Evolutionary conservation across 345 rosid species (phyloP), one percentile per base, ranked within the genome.

Genomic region (Murraya koenigii): DNA sequence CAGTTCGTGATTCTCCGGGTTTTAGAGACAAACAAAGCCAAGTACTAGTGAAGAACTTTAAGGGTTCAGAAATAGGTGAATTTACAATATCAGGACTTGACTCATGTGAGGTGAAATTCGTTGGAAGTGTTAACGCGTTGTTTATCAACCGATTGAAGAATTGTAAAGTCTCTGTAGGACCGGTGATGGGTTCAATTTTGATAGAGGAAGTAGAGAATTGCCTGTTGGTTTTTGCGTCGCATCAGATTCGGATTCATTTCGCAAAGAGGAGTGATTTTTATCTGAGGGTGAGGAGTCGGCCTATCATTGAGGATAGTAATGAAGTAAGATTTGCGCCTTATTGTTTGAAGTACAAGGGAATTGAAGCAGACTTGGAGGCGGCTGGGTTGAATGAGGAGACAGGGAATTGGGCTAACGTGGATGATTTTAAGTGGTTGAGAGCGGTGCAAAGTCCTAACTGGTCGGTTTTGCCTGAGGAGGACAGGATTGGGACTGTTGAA

Each of bases 341-440:
- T 72, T 92, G 92, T 87, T 85, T 95, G 85, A 79, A 80, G 36
- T 95, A 93, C 54, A 72, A 85, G 47, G 98, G 94, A 79, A 85
- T 95, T n/a, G 91, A 85, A 39, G 86, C 86, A 52, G 94, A 95
- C 66, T 77, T 95, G 84, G 81, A 74, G 82, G 83, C 38, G 17
- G 94, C 96, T 0, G 89, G 86, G 19, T 79, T 95, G 80, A 87
- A 67, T 20, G 91, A 87, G 78, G 99, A 95, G 85, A 89, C 85
- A 0, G 85, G 78, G 59, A 90, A 85, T 70, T 92, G 98, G 99
- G 79, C 75, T 64, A 88, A 85, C 85, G 97, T 92, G 19, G 98
- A 93, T 87, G 98, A 95, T 85, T 95, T 95, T 79, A 83, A 86
- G 89, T 95, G 99, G 98, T 60, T 95, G 71, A 87, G 90, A 84